Base-by-base conservation (phyloP, 2,329 filamentous ascomycete species). In the Amylocarpus encephaloides region DNA sequence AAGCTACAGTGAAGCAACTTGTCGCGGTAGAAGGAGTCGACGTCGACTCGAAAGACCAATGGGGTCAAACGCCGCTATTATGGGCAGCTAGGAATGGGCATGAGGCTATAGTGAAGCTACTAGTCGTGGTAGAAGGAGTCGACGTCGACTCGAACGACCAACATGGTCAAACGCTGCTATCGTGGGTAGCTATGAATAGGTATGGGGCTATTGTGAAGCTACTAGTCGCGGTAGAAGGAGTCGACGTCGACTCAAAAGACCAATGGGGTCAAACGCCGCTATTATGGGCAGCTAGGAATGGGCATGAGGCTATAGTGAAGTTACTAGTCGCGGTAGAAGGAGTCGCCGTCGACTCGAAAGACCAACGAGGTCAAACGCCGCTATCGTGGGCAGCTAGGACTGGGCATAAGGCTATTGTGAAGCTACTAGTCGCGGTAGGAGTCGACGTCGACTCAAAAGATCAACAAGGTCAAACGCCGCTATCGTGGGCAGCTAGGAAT, bases 271-370 rank as follows among this genome's bases (percentile, higher is more conserved):
- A n/a, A n/a, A n/a, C n/a, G n/a, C n/a, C n/a, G n/a, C n/a, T n/a
- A n/a, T n/a, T n/a, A n/a, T n/a, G n/a, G n/a, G n/a, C n/a, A n/a
- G n/a, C n/a, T n/a, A n/a, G n/a, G n/a, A n/a, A n/a, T n/a, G n/a
- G n/a, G n/a, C n/a, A n/a, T n/a, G n/a, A n/a, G n/a, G 36, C 5
- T 6, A 13, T 26, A 6, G 62, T 61, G 3, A 48, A 67, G 11
- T 15, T 36, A 9, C 38, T 50, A 1, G 55, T 71, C 6, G 54
- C 53, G 3, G 9, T 15, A 12, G 10, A 50, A 5, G 50, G 49
- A n/a, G 55, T 56, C 29, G 15, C 46, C 7, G 32, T 53, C 19
- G 52, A 61, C 3, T 32, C 44, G 4, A 43, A 1, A 35, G 43
- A 42, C 22, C 15, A 40, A 2, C 13, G 22, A 42, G 48, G 48